A percentile compares a stretch with the other conserved stretches of the same genome.
These are phyloP conservation scores for Fusarium xylarioides DNA, from an alignment of 2,329 filamentous ascomycete genomes.

Conservation along the genomic window DNA sequence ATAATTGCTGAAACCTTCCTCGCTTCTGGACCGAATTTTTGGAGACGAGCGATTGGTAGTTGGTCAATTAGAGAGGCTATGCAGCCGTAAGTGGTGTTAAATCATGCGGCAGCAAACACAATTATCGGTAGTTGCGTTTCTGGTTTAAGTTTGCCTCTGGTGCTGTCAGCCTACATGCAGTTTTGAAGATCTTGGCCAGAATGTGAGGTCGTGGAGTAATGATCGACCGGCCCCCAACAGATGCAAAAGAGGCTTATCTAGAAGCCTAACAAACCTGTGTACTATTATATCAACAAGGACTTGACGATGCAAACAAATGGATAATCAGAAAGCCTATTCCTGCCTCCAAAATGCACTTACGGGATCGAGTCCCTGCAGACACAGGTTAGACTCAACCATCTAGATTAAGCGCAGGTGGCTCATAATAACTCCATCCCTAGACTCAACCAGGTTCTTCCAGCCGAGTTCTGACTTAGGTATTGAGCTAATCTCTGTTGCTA, in stretches of 20 bases:
- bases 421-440: not conserved
- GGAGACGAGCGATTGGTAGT: not conserved
- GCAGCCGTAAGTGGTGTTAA: too few relatives aligned
- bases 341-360: not conserved
- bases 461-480: not conserved
- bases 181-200: not conserved
- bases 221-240: not conserved
- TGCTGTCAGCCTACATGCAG: not conserved
- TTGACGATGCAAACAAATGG: too few relatives aligned
- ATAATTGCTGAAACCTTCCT: not conserved
- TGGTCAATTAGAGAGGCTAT: not conserved
- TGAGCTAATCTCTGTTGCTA: not conserved
- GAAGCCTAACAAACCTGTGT: not conserved
- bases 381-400: not conserved
- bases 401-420: not conserved
- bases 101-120: not conserved
- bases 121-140: not conserved
- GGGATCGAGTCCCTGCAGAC: not conserved
- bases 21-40: not conserved
- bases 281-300: not conserved
- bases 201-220: not conserved
- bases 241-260: not conserved
- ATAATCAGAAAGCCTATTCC: too few relatives aligned
- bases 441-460: not conserved
- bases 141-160: not conserved